These are phyloP conservation scores for Micromonas commoda DNA, from an alignment of 139 green algal genomes.

Conservation along the genomic window DNA sequence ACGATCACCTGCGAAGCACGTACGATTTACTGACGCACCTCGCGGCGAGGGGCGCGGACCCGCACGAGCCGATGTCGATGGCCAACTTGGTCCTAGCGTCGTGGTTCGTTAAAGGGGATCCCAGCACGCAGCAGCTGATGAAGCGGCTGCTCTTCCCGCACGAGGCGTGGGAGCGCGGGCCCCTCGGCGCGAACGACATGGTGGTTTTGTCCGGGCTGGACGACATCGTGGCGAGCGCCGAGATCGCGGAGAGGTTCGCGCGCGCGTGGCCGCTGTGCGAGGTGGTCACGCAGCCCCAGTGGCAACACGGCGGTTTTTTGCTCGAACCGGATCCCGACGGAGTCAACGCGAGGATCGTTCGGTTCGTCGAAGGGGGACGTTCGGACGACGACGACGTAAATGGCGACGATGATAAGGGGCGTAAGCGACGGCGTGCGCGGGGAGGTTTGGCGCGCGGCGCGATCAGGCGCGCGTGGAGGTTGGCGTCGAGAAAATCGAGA, in stretches of 20 bases:
- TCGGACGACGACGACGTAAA: neutral
- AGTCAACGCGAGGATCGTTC: neutral
- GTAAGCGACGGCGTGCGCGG: too few relatives aligned
- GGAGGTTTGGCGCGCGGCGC: too few relatives aligned
- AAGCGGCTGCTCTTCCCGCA: constrained; percentile 20
- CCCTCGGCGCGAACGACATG: neutral
- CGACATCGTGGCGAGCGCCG: constrained; percentile 10
- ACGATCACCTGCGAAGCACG: constrained; percentile 8
- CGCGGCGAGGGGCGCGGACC: neutral
- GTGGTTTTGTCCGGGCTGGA: constrained; percentile 8
- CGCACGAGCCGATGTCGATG: constrained; percentile 9
- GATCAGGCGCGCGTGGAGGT: neutral
- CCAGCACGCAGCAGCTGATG: constrained; percentile 15
- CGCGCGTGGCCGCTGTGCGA: neutral
- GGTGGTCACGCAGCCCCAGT: neutral
- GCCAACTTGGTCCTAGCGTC: constrained; percentile 4
- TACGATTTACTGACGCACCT: neutral
- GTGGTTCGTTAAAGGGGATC: constrained; percentile 19
- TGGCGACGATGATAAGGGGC: too few relatives aligned
- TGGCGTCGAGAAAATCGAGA: neutral
- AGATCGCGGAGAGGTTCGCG: neutral
- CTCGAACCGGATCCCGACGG: constrained; percentile 4
- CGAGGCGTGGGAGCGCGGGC: constrained; percentile 16
- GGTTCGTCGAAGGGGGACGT: neutral
- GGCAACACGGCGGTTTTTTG: constrained; percentile 21